Base-by-base conservation (phyloP, 2,329 filamentous ascomycete species). In the Ambrosiella beaveri region DNA sequence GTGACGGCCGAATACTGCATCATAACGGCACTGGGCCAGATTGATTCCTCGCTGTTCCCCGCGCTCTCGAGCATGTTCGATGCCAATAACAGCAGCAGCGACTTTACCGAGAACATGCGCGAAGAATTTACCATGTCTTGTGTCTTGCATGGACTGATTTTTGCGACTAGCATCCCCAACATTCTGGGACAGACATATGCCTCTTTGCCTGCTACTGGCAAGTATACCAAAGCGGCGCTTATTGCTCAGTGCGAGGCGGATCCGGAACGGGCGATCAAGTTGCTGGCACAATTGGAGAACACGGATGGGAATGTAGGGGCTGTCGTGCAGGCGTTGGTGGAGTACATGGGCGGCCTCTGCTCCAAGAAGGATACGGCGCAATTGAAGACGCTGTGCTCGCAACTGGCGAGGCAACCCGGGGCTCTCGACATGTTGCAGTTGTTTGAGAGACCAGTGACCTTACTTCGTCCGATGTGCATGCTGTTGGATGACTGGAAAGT, bases 241-340 rank as follows among this genome's bases (percentile, higher is more conserved):
- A 79, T 95, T 0, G 77, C 81, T 54, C 84, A 93, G 65, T 95
- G 89, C 62, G 77, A 85, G 53, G 77, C 79, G 9, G 88, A 94
- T 63, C 80, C 83, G 0, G 85, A 88, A 61, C 81, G 83, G 62
- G 81, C 86, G 0, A 85, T 89, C 63, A 79, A 82, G 49, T 74
- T 95, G 38, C 80, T 96, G 45, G 79, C 82, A 44, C 88, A 95
- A 64, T 74, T 98, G 27, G 88, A 95, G 59, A 85, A 84, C 55
- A 89, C 93, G 77, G 88, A 95, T 65, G 91, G 91, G 1, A 96
- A 96, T 68, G 88, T 88, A 1, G 88, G 87, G 1, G 88, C 88
- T 1, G 87, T 94, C 15, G 86, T 85, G 55, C 82, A 84, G 61
- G 90, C 89, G 2, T 90, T 50, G 79, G 82, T 44, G 85, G 88